Base-by-base conservation (phyloP, 2,329 filamentous ascomycete genomes). In the Penicillium sp. region DNA sequence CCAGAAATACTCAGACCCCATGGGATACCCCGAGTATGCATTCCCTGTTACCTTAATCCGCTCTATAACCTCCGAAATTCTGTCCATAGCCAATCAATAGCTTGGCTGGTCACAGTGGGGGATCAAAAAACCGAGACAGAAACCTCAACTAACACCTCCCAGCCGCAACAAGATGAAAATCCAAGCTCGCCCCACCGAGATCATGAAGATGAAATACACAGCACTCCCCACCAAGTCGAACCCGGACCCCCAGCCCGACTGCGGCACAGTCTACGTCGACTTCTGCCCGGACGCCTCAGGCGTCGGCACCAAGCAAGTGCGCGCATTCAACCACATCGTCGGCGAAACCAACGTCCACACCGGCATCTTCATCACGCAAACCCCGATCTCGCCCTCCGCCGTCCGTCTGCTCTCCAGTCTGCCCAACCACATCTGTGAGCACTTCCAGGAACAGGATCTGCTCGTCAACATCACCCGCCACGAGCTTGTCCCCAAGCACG, bases 391-490 rank as follows among this genome's bases (percentile, higher is more conserved):
- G 0, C 84, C 91, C 24, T 89, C 92, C 56, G 93, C 92, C 33
- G 86, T 93, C 73, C 95, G 95, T 79, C 87, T 92, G 63, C 88
- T 96, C 65, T 87, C 87, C 61, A 87, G 88, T 55, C 86, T 93
- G 54, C 85, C 89, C 65, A 86, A 87, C 58, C 89, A 89, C 51
- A 86, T 90, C 69, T 91, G 97, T 69, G 94, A 99, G 80, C 91
- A 91, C 72, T 99, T 99, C 79, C 85, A 93, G 66, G 94, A 97
- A 81, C 89, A 94, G 73, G 94, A 99, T 77, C 77, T 99, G 66
- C 83, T 97, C 56, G 92, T 99, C 76, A 99, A 99, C 78, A 97
- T 99, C 75, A 97, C 93, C 55, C 90, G 92, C 74, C 94, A 99
- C 79, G 93, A 97, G 77, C 84, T 99, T 52, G 94, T 99, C 26